phyloP scores from a whole-genome alignment of 2,329 filamentous ascomycete genomes.

The Alternaria postmessia region DNA sequence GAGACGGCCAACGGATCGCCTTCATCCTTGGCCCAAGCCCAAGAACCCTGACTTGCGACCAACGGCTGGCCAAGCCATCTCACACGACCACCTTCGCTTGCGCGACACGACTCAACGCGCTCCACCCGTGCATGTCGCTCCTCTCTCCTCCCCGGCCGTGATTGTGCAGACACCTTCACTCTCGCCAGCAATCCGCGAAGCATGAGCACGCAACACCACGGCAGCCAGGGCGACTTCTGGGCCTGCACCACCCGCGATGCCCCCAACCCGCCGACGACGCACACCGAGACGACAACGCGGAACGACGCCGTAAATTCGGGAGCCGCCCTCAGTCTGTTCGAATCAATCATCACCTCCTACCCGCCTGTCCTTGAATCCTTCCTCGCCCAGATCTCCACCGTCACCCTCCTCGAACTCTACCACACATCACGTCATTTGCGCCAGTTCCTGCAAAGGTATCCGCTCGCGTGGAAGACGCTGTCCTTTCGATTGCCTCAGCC shows the following conservation, averaged over 20 bases:
- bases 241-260: conserved; percentile 15
- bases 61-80: conserved; percentile 17
- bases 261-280: conserved; percentile 2
- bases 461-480: conserved; percentile 67
- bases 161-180: conserved; percentile 29
- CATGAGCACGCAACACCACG: conserved; percentile 36
- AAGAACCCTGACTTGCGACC: conserved; percentile 15
- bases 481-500: conserved; percentile 64
- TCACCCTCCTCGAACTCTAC: conserved; percentile 65
- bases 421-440: conserved; percentile 65
- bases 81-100: conserved; percentile 37
- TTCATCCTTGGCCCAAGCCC: conserved; percentile 15
- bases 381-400: conserved; percentile 64
- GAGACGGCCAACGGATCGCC: conserved; percentile 18
- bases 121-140: conserved; percentile 38
- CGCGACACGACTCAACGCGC: conserved; percentile 34
- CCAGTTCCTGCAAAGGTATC: conserved; percentile 63
- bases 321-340: conserved; percentile 54
- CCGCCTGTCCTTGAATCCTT: conserved; percentile 67
- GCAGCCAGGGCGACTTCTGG: conserved; percentile 29
- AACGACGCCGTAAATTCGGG: conserved; percentile 8
- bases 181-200: conserved; percentile 31
- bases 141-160: conserved; percentile 33
- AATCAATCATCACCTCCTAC: conserved; percentile 64
- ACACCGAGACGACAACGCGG: conserved; percentile 9